Base-by-base conservation (phyloP, 805 yeast species). In the Myxozyma lipomycoides region DNA sequence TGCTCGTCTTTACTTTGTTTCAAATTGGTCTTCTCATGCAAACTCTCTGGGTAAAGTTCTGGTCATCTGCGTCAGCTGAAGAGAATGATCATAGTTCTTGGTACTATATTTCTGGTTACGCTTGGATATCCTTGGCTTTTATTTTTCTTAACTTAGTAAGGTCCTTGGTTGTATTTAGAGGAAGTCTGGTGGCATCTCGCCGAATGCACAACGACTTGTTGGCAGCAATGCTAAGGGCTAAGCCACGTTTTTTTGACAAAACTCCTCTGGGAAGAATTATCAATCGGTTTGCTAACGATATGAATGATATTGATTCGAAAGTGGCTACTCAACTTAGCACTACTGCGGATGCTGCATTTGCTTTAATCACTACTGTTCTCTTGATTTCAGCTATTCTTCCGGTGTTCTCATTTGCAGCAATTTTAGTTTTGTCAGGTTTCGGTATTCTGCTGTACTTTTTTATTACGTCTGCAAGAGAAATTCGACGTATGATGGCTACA, bases 241-340 rank as follows among this genome's bases (percentile, higher is more conserved):
- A 77, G 57, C 73, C 88, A 59, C 78, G 97, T 63, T 93, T 93
- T 70, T 91, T 90, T 68, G 98, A 93, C 65, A 77, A 93, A 18
- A 91, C 98, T 2, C 98, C 98, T 6, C 78, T 85, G 60, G 98
- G 98, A 30, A 83, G 98, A 67, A 86, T 91, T 50, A 86, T 91
- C 88, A 93, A 91, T 70, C 78, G 98, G 64, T 91, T 93, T 65
- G 87, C 97, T 6, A 90, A 87, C 67, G 98, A 91, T 72, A 81
- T 91, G 56, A 97, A 91, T 68, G 81, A 93, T 15, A 79, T 91
- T 55, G 98, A 91, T 70, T 96, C 91, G 71, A 97, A 90, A 58
- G 73, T 91, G 59, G 81, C 89, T 9, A 85, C 93, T 6, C 78
- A 76, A 64, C 82, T 88, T 26, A 86, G 84, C 63, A 86, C 84